Conservation (phyloP, 352 stramenopile genomes). For the Globisporangium viniferum region DNA sequence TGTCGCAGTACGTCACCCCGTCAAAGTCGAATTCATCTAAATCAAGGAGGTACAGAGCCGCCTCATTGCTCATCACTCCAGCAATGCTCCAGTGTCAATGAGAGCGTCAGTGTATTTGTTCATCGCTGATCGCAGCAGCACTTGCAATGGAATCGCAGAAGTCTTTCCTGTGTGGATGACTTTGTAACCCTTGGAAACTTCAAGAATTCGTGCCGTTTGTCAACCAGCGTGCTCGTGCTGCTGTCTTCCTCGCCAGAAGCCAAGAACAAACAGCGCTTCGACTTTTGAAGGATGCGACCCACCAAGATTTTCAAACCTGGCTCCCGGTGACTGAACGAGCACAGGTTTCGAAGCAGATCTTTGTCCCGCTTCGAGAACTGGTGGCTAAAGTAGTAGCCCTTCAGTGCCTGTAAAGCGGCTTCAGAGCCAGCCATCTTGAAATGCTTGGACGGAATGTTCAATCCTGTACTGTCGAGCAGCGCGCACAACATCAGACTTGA, state of each 20-base stretch:
- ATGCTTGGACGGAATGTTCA: constrained; percentile 24
- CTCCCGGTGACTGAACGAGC: constrained; percentile 32
- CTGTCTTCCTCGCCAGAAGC: constrained; percentile 8
- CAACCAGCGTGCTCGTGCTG: not conserved
- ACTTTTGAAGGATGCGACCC: constrained; percentile 25
- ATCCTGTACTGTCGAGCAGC: constrained; percentile 29
- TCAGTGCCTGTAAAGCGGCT: constrained; percentile 36
- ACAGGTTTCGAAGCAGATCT: constrained; percentile 23
- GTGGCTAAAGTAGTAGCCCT: constrained; percentile 31
- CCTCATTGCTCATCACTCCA: constrained; percentile 47
- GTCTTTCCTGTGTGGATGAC: constrained; percentile 15
- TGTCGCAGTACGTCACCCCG: constrained; percentile 86
- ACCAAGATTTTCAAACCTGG: constrained; percentile 38
- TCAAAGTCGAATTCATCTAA: constrained; percentile 24
- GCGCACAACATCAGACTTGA: constrained; percentile 38
- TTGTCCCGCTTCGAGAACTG: constrained; percentile 29
- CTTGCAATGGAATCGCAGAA: constrained; percentile 35
- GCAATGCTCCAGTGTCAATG: constrained; percentile 84
- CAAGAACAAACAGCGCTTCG: constrained; percentile 33
- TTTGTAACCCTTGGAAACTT: constrained; percentile 33
- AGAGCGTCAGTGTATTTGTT: constrained; percentile 50
- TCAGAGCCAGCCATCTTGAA: constrained; percentile 50
- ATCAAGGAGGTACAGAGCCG: constrained; percentile 46
- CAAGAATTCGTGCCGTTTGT: constrained; percentile 76
- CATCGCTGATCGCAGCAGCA: constrained; percentile 39